phyloP scores from a whole-genome alignment of 139 green algal species.

The Spirogloea muscicola region DNA sequence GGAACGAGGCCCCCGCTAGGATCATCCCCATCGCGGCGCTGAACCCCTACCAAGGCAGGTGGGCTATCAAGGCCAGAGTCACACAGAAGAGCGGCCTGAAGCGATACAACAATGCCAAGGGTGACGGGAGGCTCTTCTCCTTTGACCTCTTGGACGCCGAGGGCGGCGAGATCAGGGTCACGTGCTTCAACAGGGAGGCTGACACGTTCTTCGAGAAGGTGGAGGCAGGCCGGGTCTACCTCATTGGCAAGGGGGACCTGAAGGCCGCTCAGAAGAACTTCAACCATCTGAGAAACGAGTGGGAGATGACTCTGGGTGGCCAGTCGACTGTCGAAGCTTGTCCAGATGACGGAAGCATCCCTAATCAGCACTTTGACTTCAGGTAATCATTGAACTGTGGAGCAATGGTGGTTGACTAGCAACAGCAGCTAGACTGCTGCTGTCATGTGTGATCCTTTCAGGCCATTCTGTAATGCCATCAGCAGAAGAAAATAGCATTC shows the following conservation, averaged over 20 bases:
- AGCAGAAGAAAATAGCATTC: too few species aligned
- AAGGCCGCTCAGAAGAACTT: slow-evolving; percentile 60
- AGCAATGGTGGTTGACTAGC: too few species aligned
- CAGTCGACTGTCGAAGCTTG: slow-evolving; percentile 44
- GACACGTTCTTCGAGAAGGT: slow-evolving; percentile 52
- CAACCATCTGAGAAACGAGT: slow-evolving; percentile 80
- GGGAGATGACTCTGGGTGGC: slow-evolving; percentile 85
- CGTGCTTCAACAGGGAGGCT: slow-evolving; percentile 65
- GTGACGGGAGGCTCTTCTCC: slow-evolving; percentile 43
- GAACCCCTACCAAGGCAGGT: slow-evolving; percentile 43
- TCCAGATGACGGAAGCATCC: slow-evolving; percentile 35
- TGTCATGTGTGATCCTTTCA: too few species aligned
- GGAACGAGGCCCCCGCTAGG: slow-evolving; percentile 55
- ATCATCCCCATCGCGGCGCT: slow-evolving; percentile 54
- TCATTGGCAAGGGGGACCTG: slow-evolving; percentile 77
- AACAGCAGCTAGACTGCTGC: too few species aligned
- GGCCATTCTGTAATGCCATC: too few species aligned
- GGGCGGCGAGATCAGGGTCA: slow-evolving; percentile 44
- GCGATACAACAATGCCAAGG: slow-evolving; percentile 36
- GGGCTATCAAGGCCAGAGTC: slow-evolving; percentile 41
- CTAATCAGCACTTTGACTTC: slow-evolving; percentile 25
- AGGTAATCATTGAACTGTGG: too few species aligned
- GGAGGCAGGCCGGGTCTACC: slow-evolving; percentile 69
- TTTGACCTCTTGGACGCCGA: slow-evolving; percentile 43
- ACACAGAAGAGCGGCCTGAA: slow-evolving; percentile 40